phyloP scores from a whole-genome alignment of 2,329 filamentous ascomycete species.

The Coniochaeta ligniaria region DNA sequence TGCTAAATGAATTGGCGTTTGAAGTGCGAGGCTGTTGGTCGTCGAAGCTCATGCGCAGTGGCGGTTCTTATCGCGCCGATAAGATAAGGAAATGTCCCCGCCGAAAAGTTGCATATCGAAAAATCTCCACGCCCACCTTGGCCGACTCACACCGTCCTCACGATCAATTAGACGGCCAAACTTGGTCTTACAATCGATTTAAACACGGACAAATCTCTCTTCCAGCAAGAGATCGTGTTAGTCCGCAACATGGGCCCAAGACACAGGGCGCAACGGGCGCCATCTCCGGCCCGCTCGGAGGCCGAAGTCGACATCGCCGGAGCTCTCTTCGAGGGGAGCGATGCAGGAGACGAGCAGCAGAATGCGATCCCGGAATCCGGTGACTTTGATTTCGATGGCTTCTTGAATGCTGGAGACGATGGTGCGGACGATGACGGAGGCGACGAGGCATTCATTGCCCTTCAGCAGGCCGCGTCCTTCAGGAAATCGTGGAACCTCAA shows the following conservation, averaged over 20 bases:
- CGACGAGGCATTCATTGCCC: slow-evolving; percentile 87
- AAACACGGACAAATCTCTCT: background rate
- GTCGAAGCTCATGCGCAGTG: background rate
- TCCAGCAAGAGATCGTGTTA: background rate
- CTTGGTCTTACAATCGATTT: background rate
- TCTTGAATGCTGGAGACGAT: slow-evolving; percentile 50
- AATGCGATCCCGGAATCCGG: slow-evolving; percentile 18
- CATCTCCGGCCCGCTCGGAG: slow-evolving; percentile 80
- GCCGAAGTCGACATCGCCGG: slow-evolving; percentile 85
- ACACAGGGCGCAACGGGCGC: slow-evolving; percentile 29
- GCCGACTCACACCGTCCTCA: background rate
- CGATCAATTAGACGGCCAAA: background rate
- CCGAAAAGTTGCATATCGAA: background rate
- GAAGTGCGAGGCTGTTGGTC: background rate
- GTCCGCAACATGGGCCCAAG: background rate
- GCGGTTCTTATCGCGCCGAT: background rate
- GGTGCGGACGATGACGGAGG: slow-evolving; percentile 50
- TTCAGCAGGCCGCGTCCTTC: slow-evolving; percentile 80
- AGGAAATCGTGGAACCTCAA: slow-evolving; percentile 77
- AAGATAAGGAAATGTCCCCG: background rate
- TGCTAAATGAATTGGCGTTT: background rate
- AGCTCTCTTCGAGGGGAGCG: slow-evolving; percentile 55
- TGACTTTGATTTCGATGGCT: slow-evolving; percentile 52
- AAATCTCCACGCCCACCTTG: background rate
- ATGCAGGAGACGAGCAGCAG: slow-evolving; percentile 23